Evolutionary conservation across 148 eudicot species (phyloP).

Genomic region (Fagopyrum esculentum): DNA sequence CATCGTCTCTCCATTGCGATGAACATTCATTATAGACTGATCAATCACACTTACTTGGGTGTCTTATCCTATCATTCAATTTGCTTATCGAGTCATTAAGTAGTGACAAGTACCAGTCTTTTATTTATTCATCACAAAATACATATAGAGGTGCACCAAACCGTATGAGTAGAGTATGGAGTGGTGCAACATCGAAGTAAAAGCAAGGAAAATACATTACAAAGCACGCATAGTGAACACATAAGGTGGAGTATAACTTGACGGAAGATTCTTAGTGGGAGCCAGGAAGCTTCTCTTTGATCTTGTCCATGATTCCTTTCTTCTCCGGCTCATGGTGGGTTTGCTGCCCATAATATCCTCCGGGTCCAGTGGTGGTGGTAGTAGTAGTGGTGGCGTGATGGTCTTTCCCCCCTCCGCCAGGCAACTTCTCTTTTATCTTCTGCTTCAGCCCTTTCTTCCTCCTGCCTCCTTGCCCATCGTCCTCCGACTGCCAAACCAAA

Average conservation of each 20-base stretch:
- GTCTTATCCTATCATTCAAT: no score
- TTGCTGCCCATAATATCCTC: constrained; percentile 13
- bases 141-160: not conserved
- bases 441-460: constrained; percentile 64
- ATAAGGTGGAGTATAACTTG: not conserved
- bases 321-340: constrained; percentile 31
- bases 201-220: not conserved
- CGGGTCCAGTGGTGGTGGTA: constrained; percentile 8
- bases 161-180: not conserved
- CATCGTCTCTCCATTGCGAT: not conserved
- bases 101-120: not conserved
- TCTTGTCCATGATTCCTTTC: constrained; percentile 79
- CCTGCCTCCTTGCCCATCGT: constrained; percentile 58
- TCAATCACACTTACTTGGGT: not conserved
- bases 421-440: constrained; percentile 65
- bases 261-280: not conserved
- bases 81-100: not conserved
- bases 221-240: not conserved
- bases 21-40: not conserved
- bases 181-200: not conserved
- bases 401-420: constrained; percentile 31
- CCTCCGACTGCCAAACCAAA: constrained; percentile 38
- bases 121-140: not conserved
- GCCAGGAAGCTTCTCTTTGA: constrained; percentile 68
- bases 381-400: constrained; percentile 13